Percentiles rank a stretch among this genome's conserved stretches.
phyloP scores from a whole-genome alignment of 2,329 filamentous ascomycete genomes.

The Sclerotinia subarctica region DNA sequence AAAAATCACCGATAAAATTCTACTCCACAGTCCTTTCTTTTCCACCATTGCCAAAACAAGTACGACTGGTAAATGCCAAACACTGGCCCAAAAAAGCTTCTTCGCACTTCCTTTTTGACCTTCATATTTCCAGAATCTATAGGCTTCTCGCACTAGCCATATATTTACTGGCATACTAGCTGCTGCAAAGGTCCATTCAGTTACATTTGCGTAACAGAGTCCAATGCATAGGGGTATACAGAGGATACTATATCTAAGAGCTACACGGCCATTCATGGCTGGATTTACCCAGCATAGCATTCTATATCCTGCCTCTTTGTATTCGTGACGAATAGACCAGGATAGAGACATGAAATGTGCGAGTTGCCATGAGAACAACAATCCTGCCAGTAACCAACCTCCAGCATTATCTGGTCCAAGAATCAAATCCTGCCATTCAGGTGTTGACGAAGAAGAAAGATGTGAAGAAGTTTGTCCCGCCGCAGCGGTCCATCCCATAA shows the following conservation, averaged over 20 bases:
- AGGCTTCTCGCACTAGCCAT: conserved; percentile 80
- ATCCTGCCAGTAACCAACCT: conserved; percentile 81
- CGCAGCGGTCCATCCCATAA: conserved; percentile 98
- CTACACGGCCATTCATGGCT: conserved; percentile 78
- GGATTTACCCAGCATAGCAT: conserved; percentile 89
- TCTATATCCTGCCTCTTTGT: conserved; percentile 64
- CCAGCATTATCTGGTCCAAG: conserved; percentile 68
- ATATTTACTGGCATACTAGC: conserved; percentile 79
- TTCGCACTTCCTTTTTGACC: conserved; percentile 78
- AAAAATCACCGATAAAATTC: conserved; percentile 69
- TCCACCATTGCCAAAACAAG: conserved; percentile 87
- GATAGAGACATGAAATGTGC: conserved; percentile 96
- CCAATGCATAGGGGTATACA: conserved; percentile 85
- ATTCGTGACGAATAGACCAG: conserved; percentile 86
- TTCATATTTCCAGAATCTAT: conserved; percentile 74
- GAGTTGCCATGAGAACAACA: conserved; percentile 96
- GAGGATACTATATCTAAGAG: conserved; percentile 77
- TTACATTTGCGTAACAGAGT: conserved; percentile 75
- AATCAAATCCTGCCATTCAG: conserved; percentile 74
- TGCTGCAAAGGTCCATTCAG: conserved; percentile 78
- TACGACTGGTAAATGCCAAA: conserved; percentile 90
- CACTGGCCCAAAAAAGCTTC: conserved; percentile 92
- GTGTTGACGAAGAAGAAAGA: conserved; percentile 55
- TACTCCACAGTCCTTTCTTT: conserved; percentile 88
- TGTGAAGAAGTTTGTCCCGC: conserved; percentile 83